These are phyloP conservation scores for Lactarius trivialis DNA, from an alignment of 768 basidiomycete genomes.

Conservation along the genomic window DNA sequence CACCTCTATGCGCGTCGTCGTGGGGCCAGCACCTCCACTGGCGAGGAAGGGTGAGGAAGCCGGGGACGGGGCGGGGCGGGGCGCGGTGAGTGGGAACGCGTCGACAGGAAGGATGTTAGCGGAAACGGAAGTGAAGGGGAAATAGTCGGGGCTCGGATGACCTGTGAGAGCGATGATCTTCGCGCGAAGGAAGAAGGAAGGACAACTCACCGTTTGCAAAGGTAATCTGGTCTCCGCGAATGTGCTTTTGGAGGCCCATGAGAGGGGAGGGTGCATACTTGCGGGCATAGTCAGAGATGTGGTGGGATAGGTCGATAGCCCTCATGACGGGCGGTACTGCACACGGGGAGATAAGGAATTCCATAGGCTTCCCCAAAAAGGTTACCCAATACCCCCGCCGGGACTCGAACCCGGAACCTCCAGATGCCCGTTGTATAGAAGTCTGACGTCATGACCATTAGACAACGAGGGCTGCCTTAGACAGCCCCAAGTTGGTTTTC, in stretches of 20 bases:
- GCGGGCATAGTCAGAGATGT: constrained; percentile 52
- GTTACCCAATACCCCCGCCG: constrained; percentile 52
- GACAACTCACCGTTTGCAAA: too few relatives aligned
- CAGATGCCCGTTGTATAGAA: constrained; percentile 58
- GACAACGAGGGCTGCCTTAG: constrained; percentile 63
- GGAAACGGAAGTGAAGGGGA: constrained; percentile 59
- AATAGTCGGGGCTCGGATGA: constrained; percentile 59
- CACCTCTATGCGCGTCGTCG: constrained; percentile 39
- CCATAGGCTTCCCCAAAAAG: constrained; percentile 12
- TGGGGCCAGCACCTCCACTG: constrained; percentile 22
- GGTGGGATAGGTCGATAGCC: constrained; percentile 65
- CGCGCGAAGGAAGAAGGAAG: too few relatives aligned
- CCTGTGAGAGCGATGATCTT: too few relatives aligned
- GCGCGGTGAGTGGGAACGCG: constrained; percentile 38
- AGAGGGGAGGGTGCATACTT: constrained; percentile 49
- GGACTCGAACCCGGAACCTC: constrained; percentile 86
- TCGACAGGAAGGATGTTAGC: constrained; percentile 47
- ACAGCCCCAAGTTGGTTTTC: background rate
- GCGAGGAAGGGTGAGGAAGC: constrained; percentile 22
- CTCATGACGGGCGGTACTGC: constrained; percentile 34
- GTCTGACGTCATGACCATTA: constrained; percentile 91
- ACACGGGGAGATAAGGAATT: background rate
- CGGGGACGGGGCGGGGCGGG: constrained; percentile 16
- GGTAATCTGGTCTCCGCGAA: too few relatives aligned
- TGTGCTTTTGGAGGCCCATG: constrained; percentile 45